phyloP scores from a whole-genome alignment of 192 early-diverging fungal species.

The Coemansia sp. region DNA sequence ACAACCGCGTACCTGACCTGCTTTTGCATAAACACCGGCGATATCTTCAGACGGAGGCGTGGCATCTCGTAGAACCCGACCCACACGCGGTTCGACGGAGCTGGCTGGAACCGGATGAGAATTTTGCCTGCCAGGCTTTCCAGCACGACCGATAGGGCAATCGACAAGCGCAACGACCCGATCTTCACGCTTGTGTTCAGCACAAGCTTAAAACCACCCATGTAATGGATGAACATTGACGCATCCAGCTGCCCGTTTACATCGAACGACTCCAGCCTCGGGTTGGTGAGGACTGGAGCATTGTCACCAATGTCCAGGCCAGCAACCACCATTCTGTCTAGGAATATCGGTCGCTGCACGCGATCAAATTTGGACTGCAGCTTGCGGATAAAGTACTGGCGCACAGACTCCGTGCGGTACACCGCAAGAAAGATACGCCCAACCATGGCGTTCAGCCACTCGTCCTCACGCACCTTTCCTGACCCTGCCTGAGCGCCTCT shows the following conservation, averaged over 20 bases:
- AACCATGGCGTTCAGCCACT: conserved; percentile 86
- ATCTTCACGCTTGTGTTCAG: conserved; percentile 68
- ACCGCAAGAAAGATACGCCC: conserved; percentile 78
- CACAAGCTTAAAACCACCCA: conserved; percentile 74
- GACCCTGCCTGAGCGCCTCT: conserved; percentile 34
- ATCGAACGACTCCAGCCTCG: conserved; percentile 71
- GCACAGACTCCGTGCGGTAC: conserved; percentile 64
- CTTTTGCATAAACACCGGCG: conserved; percentile 83
- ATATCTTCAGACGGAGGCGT: conserved; percentile 69
- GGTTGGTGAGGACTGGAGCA: conserved; percentile 76
- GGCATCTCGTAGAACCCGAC: conserved; percentile 83
- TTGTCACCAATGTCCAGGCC: conserved; percentile 78
- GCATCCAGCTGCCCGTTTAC: conserved; percentile 71
- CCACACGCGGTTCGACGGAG: conserved; percentile 85
- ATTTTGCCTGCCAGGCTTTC: conserved; percentile 73
- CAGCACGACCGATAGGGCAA: conserved; percentile 78
- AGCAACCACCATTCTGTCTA: conserved; percentile 79
- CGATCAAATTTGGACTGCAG: conserved; percentile 65
- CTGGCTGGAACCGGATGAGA: conserved; percentile 75
- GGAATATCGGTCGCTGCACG: conserved; percentile 65
- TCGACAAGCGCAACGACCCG: conserved; percentile 70
- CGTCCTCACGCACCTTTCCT: conserved; percentile 57
- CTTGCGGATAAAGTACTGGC: conserved; percentile 67
- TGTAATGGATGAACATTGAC: conserved; percentile 79
- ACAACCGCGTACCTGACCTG: no score